Conservation (phyloP, 495 filamentous ascomycete genomes). For the Daldinia childiae region DNA sequence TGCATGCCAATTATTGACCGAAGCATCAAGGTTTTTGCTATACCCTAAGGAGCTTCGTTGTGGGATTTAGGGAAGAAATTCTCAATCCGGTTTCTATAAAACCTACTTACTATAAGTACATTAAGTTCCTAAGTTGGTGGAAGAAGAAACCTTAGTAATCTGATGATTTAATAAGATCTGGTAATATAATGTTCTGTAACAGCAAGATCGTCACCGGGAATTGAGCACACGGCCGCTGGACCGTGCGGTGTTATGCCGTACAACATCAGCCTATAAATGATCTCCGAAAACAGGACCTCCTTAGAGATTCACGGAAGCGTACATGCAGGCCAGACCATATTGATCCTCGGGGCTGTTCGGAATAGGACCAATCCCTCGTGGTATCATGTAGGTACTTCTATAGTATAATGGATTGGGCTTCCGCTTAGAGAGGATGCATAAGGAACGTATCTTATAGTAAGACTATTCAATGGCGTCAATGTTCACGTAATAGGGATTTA, state of each 20-base stretch:
- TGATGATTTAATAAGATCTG: background rate
- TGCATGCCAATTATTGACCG: no score
- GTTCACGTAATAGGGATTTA: background rate
- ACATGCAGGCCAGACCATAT: background rate
- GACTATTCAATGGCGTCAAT: background rate
- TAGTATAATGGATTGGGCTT: background rate
- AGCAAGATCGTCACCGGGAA: background rate
- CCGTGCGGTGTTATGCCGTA: slow-evolving; percentile 19
- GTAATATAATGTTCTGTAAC: background rate
- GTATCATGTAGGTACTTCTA: background rate
- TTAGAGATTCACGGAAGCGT: background rate
- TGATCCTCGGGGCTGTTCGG: background rate
- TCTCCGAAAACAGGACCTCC: slow-evolving; percentile 4
- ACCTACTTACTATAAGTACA: background rate
- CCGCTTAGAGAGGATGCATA: background rate
- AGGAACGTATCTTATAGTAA: background rate
- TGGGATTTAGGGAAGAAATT: background rate
- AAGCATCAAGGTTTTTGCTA: background rate
- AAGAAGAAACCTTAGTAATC: background rate
- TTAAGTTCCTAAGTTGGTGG: background rate
- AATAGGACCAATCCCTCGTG: slow-evolving; percentile 1
- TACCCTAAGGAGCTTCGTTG: background rate
- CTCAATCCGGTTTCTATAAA: background rate
- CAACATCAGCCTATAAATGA: slow-evolving; percentile 5
- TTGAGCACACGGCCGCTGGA: slow-evolving; percentile 1